Evolutionary conservation across 2,329 filamentous ascomycete species (phyloP).

Genomic region (Trichoderma harzianum): DNA sequence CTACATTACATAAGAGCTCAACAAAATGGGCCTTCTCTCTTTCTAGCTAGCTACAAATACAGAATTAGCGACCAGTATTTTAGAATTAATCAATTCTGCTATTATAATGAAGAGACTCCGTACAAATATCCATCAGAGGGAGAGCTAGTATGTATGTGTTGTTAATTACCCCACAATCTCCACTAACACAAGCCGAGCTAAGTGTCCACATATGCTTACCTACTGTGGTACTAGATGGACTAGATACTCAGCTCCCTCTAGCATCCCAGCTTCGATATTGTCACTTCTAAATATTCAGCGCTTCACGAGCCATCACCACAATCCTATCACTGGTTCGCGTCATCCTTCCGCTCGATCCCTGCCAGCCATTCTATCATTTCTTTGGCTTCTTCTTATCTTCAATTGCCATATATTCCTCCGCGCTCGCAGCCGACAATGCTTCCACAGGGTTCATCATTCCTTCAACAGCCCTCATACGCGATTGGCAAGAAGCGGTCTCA

Average conservation of each 20-base stretch:
- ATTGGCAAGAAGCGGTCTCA: slow-evolving; percentile 70
- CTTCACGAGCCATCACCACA: neutral
- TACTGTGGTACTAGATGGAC: neutral
- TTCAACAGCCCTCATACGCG: slow-evolving; percentile 23
- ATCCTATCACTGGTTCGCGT: neutral
- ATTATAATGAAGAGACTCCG: neutral
- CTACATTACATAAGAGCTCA: neutral
- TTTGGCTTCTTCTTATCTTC: slow-evolving; percentile 33
- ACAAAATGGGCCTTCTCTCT: neutral
- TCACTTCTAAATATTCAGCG: neutral
- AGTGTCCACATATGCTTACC: neutral
- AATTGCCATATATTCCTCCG: slow-evolving; percentile 32
- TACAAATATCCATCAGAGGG: neutral
- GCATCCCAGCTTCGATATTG: neutral
- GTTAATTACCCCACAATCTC: neutral
- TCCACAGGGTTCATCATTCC: slow-evolving; percentile 24
- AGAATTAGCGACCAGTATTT: neutral
- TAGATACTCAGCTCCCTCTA: neutral
- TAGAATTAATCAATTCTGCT: neutral
- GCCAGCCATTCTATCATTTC: slow-evolving; percentile 44
- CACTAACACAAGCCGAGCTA: neutral
- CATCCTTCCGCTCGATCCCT: slow-evolving; percentile 16
- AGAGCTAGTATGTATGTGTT: neutral
- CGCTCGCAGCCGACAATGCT: slow-evolving; percentile 26
- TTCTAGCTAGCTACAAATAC: neutral